Evolutionary conservation across 2,329 filamentous ascomycete genomes (phyloP).

Genomic region (Clonostachys rhizophaga): DNA sequence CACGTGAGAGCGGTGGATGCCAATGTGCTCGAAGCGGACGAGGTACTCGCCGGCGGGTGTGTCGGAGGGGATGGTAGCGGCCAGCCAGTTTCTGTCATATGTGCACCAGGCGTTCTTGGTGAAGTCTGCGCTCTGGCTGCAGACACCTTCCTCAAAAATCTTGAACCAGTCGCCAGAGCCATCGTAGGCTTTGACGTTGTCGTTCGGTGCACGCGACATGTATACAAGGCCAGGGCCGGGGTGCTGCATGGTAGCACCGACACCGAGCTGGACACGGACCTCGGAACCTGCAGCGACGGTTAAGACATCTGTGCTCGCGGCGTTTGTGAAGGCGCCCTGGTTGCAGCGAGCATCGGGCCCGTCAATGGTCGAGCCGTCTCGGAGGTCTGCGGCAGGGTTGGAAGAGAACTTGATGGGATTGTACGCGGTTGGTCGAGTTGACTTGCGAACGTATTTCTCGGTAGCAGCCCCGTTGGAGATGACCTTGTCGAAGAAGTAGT

Average conservation of each 20-base stretch:
- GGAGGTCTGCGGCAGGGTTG: constrained; percentile 13
- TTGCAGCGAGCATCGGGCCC: constrained; percentile 18
- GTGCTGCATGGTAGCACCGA: constrained; percentile 11
- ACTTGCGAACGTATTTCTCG: constrained; percentile 14
- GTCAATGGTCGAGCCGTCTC: constrained; percentile 11
- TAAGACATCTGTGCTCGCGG: constrained; percentile 11
- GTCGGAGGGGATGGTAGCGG: constrained; percentile 22
- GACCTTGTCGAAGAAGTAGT: constrained; percentile 19
- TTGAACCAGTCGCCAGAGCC: constrained; percentile 19
- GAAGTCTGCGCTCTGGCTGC: constrained; percentile 9
- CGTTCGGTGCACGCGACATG: constrained; percentile 15
- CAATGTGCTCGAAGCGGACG: constrained; percentile 25
- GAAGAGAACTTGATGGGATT: constrained; percentile 19
- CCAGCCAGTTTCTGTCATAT: constrained; percentile 13
- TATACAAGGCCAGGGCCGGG: constrained; percentile 14
- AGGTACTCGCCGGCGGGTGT: constrained; percentile 29
- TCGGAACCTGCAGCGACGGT: constrained; percentile 13
- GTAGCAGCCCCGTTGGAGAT: constrained; percentile 12
- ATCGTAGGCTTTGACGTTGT: constrained; percentile 16
- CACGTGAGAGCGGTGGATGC: constrained; percentile 12
- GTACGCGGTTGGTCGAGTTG: constrained; percentile 13
- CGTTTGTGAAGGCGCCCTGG: constrained; percentile 15
- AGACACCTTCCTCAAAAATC: constrained; percentile 13
- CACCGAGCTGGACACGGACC: constrained; percentile 10
- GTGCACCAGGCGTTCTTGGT: constrained; percentile 12